A percentile compares a stretch with the other conserved stretches of the same genome.
phyloP scores from a whole-genome alignment of 2,329 filamentous ascomycete species.

The Parafenestella ontariensis region DNA sequence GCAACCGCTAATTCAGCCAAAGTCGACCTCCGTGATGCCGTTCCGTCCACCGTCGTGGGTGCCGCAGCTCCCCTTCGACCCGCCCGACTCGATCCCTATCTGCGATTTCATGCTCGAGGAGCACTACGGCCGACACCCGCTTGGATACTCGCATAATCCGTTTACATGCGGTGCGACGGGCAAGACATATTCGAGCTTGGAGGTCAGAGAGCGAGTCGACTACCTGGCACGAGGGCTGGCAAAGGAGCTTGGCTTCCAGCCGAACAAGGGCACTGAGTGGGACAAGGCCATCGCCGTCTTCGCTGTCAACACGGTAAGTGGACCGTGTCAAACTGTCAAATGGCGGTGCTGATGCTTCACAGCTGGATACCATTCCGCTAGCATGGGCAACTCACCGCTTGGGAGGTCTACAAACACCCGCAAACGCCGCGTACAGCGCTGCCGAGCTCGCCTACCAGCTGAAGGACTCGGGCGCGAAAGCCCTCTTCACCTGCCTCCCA shows the following conservation, averaged over 20 bases:
- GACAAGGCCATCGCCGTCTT: constrained; percentile 81
- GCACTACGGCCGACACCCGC: constrained; percentile 69
- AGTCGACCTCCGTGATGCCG: constrained; percentile 45
- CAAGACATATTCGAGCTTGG: constrained; percentile 67
- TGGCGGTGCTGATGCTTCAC: constrained; percentile 20
- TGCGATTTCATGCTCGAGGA: constrained; percentile 80
- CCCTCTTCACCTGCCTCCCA: constrained; percentile 74
- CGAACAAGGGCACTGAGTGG: constrained; percentile 76
- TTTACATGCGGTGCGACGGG: constrained; percentile 81
- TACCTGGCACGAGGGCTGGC: constrained; percentile 71
- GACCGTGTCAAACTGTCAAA: not conserved
- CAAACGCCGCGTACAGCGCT: constrained; percentile 76
- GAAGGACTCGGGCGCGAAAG: constrained; percentile 71
- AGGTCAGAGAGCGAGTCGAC: constrained; percentile 72
- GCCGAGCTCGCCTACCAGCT: constrained; percentile 76
- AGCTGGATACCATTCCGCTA: constrained; percentile 78
- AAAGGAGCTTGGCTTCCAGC: constrained; percentile 73
- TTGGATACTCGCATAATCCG: constrained; percentile 69
- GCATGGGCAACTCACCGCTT: constrained; percentile 77
- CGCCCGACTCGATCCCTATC: constrained; percentile 77
- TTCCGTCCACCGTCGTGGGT: constrained; percentile 70
- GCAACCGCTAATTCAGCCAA: not conserved
- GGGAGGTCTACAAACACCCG: constrained; percentile 75
- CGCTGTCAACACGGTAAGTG: constrained; percentile 76
- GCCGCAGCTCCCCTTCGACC: constrained; percentile 66